Evolutionary conservation across 441 rosid species (phyloP), one percentile per base, ranked within the genome.

Genomic region (Adansonia grandidieri): DNA sequence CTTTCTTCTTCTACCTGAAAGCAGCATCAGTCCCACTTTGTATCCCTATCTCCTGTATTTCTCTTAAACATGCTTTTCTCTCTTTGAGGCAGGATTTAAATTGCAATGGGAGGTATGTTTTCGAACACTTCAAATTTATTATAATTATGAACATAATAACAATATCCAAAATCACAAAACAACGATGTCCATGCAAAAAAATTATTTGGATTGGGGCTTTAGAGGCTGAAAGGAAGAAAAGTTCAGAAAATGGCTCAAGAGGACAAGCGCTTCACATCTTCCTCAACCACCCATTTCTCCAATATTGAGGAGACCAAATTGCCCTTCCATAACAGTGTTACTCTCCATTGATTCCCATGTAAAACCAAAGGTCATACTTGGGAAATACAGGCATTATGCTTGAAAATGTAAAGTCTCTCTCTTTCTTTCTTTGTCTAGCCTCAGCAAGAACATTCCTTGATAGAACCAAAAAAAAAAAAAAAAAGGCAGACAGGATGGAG

Each of bases 401-500:
- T 32, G 68, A 63, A 14, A 63, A 63, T 63, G 45, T 63, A 63
- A 63, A 32, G 20, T 28, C 66, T 28, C 13, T 14, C 64, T 56
- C 58, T 54, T 15, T 53, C 75, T 65, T 20, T 24, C 13, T 20
- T 42, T 80, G 44, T 75, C 80, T 37, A 37, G 75, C 11, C 67
- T 56, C 71, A 62, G 32, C 60, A 61, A 74, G 20, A 80, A 81
- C 84, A 68, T 73, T 80, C 80, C 82, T 75, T 71, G 37, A 48
- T 81, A 79, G 80, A 74, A 64, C 20, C 42, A 17, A 4, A 40
- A 40, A 40, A 5, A 40, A 40, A 0, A 40, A 82, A 57, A 20
- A 73, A 79, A 82, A 69, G 92, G 92, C 92, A 87, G 82, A 89
- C 92, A 84, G 88, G 75, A 84, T 51, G 92, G 87, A 89, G 92